These are phyloP conservation scores for Theobroma grandiflorum DNA, from an alignment of 441 rosid genomes.

Conservation along the genomic window DNA sequence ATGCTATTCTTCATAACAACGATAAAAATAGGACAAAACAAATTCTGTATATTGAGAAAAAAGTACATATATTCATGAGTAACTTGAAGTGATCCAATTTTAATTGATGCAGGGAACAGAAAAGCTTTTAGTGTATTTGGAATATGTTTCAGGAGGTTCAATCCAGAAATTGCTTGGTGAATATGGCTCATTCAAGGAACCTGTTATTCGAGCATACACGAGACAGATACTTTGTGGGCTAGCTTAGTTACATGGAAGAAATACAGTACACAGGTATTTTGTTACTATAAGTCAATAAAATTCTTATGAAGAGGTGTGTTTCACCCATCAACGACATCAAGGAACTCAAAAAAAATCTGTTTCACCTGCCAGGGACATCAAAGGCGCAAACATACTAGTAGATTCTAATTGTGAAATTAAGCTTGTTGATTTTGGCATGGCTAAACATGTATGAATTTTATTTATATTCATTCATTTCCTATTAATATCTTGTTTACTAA, in stretches of 20 bases:
- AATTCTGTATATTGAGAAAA: background rate
- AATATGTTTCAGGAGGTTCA: slow-evolving; percentile 95
- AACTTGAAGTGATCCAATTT: slow-evolving; percentile 27
- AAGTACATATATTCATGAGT: background rate
- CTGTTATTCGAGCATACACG: slow-evolving; percentile 89
- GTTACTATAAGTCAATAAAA: background rate
- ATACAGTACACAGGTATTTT: slow-evolving; percentile 88
- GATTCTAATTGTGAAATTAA: slow-evolving; percentile 93
- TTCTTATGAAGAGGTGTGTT: background rate
- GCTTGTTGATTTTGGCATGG: slow-evolving; percentile 97
- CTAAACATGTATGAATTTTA: slow-evolving; percentile 76
- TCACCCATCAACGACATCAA: background rate
- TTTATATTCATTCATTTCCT: slow-evolving; percentile 20
- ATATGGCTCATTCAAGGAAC: slow-evolving; percentile 88
- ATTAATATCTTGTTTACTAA: background rate
- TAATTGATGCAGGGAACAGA: slow-evolving; percentile 66
- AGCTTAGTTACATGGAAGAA: slow-evolving; percentile 83
- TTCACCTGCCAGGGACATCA: slow-evolving; percentile 72
- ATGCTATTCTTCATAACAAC: background rate
- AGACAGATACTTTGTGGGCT: slow-evolving; percentile 88
- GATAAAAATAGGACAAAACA: background rate
- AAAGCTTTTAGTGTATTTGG: slow-evolving; percentile 87
- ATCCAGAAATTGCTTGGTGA: slow-evolving; percentile 90
- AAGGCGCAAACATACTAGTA: slow-evolving; percentile 95
- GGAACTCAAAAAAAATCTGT: background rate